These are phyloP conservation scores for Phytophthora fragariaefolia DNA, from an alignment of 352 stramenopile genomes.

Conservation along the genomic window DNA sequence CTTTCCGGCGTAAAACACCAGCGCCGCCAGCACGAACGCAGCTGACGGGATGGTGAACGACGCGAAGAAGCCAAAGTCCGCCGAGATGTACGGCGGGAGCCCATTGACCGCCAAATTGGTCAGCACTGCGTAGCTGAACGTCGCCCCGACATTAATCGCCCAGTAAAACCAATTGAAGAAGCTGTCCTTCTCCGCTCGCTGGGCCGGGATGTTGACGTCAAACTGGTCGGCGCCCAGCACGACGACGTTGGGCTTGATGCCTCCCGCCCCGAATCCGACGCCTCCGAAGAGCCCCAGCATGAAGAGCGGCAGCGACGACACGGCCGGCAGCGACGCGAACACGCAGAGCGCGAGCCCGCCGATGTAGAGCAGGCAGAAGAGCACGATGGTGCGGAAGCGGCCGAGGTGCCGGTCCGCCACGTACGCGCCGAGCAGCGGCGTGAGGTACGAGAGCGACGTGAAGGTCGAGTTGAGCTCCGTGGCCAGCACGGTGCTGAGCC, in stretches of 20 bases:
- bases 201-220: conserved; percentile 67
- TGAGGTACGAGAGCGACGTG: conserved; percentile 87
- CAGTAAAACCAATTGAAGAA: conserved; percentile 97
- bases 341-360: conserved; percentile 73
- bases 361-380: conserved; percentile 81
- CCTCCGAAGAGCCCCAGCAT: conserved; percentile 86
- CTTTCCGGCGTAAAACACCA: conserved; percentile 82
- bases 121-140: conserved; percentile 91
- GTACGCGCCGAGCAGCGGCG: conserved; percentile 81
- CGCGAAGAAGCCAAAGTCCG: conserved; percentile 87
- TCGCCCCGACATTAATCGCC: conserved; percentile 92
- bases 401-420: conserved; percentile 82
- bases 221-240: conserved; percentile 86
- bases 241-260: conserved; percentile 83
- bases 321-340: conserved; percentile 54
- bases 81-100: conserved; percentile 79
- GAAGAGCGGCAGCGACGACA: conserved; percentile 75
- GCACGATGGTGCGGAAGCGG: conserved; percentile 80
- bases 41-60: conserved; percentile 88
- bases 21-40: conserved; percentile 79
- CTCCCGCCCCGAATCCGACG: conserved; percentile 71
- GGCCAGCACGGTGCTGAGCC: conserved; percentile 78
- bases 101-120: conserved; percentile 93
- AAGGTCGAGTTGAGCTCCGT: conserved; percentile 90
- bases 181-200: conserved; percentile 82